Base-by-base conservation (phyloP, 2,329 filamentous ascomycete species). In the Aaosphaeria pasadenensis region DNA sequence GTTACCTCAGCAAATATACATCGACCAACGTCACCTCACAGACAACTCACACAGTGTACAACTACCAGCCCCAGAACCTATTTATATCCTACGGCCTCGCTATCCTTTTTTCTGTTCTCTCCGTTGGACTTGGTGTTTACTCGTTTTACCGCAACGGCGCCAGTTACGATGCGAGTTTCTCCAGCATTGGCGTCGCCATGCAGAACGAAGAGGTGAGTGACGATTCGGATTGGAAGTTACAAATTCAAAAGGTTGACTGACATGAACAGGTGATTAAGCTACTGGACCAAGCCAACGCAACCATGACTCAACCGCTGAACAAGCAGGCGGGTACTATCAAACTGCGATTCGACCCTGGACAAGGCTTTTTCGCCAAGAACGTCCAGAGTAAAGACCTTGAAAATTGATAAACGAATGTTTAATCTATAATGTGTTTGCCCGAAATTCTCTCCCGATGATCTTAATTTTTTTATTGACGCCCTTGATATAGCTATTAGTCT, bases 71-170 rank as follows among this genome's bases (percentile, higher is more conserved):
- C 7, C 24, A 6, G 5, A 50, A 50, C 24, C 48, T 50, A 1
- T 17, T 50, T 30, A 11, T 47, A 5, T 6, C 44, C 4, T 50
- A 50, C n/a, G 41, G 45, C 31, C 11, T 47, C n/a, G 39, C 44
- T 29, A 50, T 47, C 2, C 41, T 44, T 1, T 44, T 50, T 9
- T 38, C 30, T 4, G 24, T 35, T 24, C 6, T 50, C 11, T 47
- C 33, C 4, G 48, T 50, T n/a, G 17, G 11, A 29, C 11, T 33
- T 9, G 42, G 42, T 11, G 11, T 32, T 6, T 11, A 44, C 11
- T 32, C 42, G 9, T 33, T 35, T 11, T 13, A 7, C 28, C 6
- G 2, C 30, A 33, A 35, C 30, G 42, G 30, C 6, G 28, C 35
- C 9, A 35, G 42, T 28, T 29, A 35, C 31, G 42, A 44, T 17